Evolutionary conservation across 148 eudicot species (phyloP).

Genomic region (Chenopodium berlandieri): DNA sequence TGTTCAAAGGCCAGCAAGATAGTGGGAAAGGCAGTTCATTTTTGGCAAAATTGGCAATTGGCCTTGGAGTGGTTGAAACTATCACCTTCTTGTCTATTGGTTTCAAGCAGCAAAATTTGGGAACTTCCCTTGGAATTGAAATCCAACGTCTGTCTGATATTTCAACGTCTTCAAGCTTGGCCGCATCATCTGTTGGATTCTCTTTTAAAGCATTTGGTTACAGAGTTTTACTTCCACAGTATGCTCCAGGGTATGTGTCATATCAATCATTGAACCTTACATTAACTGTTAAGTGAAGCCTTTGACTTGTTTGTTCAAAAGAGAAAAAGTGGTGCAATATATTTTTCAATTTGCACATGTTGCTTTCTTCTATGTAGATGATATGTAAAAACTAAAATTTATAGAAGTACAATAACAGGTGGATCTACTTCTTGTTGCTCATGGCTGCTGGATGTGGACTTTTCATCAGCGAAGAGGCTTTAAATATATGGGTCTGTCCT

Average conservation of each 20-base stretch:
- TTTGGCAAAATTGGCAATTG: constrained; percentile 62
- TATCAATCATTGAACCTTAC: background rate
- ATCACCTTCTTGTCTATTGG: constrained; percentile 56
- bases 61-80: constrained; percentile 67
- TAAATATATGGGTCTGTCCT: constrained; percentile 96
- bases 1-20: constrained; percentile 31
- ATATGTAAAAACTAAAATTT: background rate
- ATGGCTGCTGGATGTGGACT: constrained; percentile 97
- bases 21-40: constrained; percentile 50
- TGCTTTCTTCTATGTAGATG: background rate
- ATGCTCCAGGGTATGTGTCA: constrained; percentile 78
- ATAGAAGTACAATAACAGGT: constrained; percentile 38
- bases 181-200: constrained; percentile 55
- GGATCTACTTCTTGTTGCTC: constrained; percentile 95
- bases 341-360: background rate
- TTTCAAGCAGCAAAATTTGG: constrained; percentile 44
- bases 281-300: background rate
- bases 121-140: constrained; percentile 54
- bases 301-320: background rate
- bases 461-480: constrained; percentile 95
- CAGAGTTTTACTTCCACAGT: constrained; percentile 68
- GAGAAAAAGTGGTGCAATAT: background rate
- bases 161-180: constrained; percentile 51
- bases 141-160: constrained; percentile 46
- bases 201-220: constrained; percentile 67